Evolutionary conservation across 225 moss, liverwort and hornwort genomes (phyloP).

Genomic region (Antitrichia curtipendula): DNA sequence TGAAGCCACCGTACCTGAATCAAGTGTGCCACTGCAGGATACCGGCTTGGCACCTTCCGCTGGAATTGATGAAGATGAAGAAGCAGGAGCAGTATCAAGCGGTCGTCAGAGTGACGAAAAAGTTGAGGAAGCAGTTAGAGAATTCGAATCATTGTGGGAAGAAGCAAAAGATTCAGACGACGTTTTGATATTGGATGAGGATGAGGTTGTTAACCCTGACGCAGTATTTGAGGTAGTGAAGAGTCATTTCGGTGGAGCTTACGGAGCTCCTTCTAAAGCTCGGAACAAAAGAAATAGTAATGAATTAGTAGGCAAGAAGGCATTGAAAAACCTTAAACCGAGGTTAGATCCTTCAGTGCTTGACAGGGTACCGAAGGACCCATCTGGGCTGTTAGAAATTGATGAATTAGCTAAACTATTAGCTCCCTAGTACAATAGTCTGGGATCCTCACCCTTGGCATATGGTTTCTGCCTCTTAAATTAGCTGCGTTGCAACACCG

Average conservation of each 20-base stretch:
- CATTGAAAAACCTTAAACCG: not conserved
- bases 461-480: not conserved
- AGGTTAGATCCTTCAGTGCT: slow-evolving; percentile 9
- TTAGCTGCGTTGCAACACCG: not conserved
- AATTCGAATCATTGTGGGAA: slow-evolving; percentile 32
- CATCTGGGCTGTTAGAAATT: slow-evolving; percentile 29
- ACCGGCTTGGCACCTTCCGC: not conserved
- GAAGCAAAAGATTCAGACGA: slow-evolving; percentile 20
- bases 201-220: slow-evolving; percentile 14
- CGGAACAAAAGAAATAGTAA: slow-evolving; percentile 32
- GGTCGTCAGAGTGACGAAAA: not conserved
- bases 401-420: slow-evolving; percentile 47
- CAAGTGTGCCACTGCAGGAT: not conserved
- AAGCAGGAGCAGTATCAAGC: not conserved
- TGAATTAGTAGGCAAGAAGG: slow-evolving; percentile 23
- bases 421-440: slow-evolving; percentile 13
- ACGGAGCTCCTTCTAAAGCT: slow-evolving; percentile 12
- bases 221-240: slow-evolving; percentile 24
- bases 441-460: not conserved
- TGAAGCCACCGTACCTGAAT: not conserved
- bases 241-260: slow-evolving; percentile 2
- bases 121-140: not conserved
- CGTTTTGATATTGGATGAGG: slow-evolving; percentile 14
- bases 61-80: not conserved
- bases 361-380: slow-evolving; percentile 26